Evolutionary conservation across 2,329 filamentous ascomycete species (phyloP).

Genomic region (Fusarium concolor): DNA sequence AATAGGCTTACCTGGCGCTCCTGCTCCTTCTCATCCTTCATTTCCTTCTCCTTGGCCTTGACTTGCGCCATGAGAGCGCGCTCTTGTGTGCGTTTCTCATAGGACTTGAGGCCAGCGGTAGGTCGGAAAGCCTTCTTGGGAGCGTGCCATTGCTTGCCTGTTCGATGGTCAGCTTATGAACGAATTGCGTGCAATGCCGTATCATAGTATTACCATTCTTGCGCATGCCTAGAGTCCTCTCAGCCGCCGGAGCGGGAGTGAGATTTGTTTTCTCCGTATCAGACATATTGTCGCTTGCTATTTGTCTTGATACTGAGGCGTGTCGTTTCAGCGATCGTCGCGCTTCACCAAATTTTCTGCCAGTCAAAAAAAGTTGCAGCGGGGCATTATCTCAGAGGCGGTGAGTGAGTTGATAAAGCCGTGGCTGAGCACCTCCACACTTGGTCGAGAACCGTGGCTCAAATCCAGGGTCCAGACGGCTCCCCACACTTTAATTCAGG

Average conservation of each 20-base stretch:
- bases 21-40: conserved; percentile 96
- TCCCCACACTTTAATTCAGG: conserved; percentile 40
- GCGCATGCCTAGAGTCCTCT: conserved; percentile 73
- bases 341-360: conserved; percentile 46
- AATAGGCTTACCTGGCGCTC: conserved; percentile 76
- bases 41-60: conserved; percentile 93
- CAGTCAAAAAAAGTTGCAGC: conserved; percentile 42
- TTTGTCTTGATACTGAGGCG: conserved; percentile 9
- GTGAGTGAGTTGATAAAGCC: conserved; percentile 19
- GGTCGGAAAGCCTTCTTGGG: conserved; percentile 88
- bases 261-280: conserved; percentile 48
- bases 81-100: conserved; percentile 78
- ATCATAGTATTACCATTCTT: conserved; percentile 74
- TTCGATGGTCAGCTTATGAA: conserved; percentile 21
- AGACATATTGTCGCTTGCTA: conserved; percentile 56
- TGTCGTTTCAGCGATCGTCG: conserved; percentile 20
- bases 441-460: conserved; percentile 35
- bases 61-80: conserved; percentile 77
- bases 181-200: background rate
- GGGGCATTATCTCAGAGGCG: conserved; percentile 34
- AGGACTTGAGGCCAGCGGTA: conserved; percentile 79
- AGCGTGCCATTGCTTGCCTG: conserved; percentile 95
- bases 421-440: conserved; percentile 31
- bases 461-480: conserved; percentile 37
- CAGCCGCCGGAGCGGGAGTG: conserved; percentile 50